phyloP scores from a whole-genome alignment of 2,329 filamentous ascomycete genomes.

The Coleophoma eucalyptorum region DNA sequence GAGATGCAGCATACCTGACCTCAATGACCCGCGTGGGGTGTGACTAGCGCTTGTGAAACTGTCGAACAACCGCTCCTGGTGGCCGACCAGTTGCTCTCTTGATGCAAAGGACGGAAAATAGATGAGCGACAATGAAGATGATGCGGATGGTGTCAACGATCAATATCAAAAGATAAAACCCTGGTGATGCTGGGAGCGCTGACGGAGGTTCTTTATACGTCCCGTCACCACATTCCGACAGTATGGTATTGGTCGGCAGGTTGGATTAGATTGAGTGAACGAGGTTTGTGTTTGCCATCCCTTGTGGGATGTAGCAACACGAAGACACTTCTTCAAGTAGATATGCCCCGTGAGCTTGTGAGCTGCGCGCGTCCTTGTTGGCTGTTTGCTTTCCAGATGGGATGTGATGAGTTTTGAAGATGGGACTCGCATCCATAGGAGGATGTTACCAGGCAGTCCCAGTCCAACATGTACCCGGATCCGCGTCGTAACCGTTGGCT shows the following conservation, averaged over 20 bases:
- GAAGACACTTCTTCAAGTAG: slow-evolving; percentile 7
- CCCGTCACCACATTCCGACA: slow-evolving; percentile 25
- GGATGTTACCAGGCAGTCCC: slow-evolving; percentile 15
- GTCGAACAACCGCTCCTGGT: no score
- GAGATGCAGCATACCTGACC: no score
- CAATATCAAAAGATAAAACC: background rate
- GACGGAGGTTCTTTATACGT: slow-evolving; percentile 21
- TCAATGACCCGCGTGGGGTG: no score
- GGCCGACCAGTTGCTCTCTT: no score
- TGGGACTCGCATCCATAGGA: slow-evolving; percentile 16
- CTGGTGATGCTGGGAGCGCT: no score
- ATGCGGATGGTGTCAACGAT: background rate
- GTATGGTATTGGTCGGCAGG: slow-evolving; percentile 17
- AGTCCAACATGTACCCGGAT: slow-evolving; percentile 15
- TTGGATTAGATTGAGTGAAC: slow-evolving; percentile 19
- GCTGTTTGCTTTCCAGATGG: slow-evolving; percentile 17
- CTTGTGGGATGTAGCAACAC: slow-evolving; percentile 19
- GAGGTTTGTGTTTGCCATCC: slow-evolving; percentile 23
- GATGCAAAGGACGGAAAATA: no score
- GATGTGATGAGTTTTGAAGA: slow-evolving; percentile 17
- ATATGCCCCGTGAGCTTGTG: slow-evolving; percentile 10
- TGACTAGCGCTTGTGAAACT: no score
- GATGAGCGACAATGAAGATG: background rate
- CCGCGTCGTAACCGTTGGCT: slow-evolving; percentile 15
- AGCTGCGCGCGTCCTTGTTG: slow-evolving; percentile 19